phyloP scores from a whole-genome alignment of 352 stramenopile species.

The Pythium aphanidermatum region DNA sequence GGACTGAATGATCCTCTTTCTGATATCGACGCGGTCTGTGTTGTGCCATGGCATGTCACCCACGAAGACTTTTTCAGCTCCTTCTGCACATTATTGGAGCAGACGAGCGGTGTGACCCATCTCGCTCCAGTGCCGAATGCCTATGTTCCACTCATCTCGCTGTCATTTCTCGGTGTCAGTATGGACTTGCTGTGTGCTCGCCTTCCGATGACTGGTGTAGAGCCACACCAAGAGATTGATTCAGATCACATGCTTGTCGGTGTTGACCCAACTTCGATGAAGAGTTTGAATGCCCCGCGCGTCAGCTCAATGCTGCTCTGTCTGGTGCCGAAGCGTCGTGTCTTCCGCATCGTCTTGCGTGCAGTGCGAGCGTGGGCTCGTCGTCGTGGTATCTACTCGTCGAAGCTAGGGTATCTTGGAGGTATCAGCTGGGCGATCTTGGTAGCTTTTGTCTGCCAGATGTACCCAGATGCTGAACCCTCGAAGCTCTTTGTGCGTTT shows the following conservation, averaged over 20 bases:
- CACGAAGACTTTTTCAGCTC: slow-evolving; percentile 84
- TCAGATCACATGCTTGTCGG: slow-evolving; percentile 87
- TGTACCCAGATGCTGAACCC: slow-evolving; percentile 70
- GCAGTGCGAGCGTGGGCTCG: slow-evolving; percentile 74
- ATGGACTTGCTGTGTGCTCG: slow-evolving; percentile 92
- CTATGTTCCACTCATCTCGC: slow-evolving; percentile 92
- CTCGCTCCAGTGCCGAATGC: slow-evolving; percentile 80
- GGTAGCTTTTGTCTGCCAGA: slow-evolving; percentile 92
- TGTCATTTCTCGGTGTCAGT: slow-evolving; percentile 80
- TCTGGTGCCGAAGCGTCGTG: slow-evolving; percentile 81
- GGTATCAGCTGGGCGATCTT: slow-evolving; percentile 98
- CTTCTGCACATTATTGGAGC: slow-evolving; percentile 61
- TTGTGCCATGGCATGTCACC: slow-evolving; percentile 76
- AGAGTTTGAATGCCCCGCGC: slow-evolving; percentile 90
- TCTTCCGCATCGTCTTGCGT: slow-evolving; percentile 85
- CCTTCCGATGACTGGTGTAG: slow-evolving; percentile 51
- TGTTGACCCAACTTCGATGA: slow-evolving; percentile 93
- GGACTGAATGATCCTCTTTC: slow-evolving; percentile 76
- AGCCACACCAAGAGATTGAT: slow-evolving; percentile 77
- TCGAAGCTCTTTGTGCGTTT: slow-evolving; percentile 77
- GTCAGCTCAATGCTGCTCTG: slow-evolving; percentile 95
- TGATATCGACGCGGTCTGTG: slow-evolving; percentile 81
- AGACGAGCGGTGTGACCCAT: slow-evolving; percentile 58
- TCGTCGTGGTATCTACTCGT: slow-evolving; percentile 94
- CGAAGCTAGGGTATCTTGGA: slow-evolving; percentile 96